A percentile compares a stretch with the other conserved stretches of the same genome.
Evolutionary conservation across 2,329 filamentous ascomycete genomes (phyloP).

Genomic region (Talaromyces amestolkiae): DNA sequence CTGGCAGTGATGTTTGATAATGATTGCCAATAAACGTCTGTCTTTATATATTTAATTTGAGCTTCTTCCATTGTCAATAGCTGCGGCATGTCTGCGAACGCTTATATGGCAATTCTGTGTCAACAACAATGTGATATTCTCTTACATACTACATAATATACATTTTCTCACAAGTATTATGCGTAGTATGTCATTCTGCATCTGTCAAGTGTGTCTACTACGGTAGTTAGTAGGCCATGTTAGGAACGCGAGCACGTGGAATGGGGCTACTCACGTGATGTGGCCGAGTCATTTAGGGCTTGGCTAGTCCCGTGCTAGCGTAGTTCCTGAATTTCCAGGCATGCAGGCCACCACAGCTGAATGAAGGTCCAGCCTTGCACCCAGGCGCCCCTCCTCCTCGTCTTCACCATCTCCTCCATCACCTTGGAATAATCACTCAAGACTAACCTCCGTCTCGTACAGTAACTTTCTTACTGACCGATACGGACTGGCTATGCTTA

Average conservation of each 20-base stretch:
- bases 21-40: background rate
- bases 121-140: background rate
- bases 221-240: background rate
- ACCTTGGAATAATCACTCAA: background rate
- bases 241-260: background rate
- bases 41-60: background rate
- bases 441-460: background rate
- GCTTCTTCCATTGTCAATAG: background rate
- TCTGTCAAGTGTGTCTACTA: background rate
- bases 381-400: background rate
- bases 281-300: background rate
- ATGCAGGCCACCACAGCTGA: background rate
- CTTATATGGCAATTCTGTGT: background rate
- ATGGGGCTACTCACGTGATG: background rate
- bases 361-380: background rate
- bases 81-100: background rate
- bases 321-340: background rate
- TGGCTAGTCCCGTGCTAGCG: background rate
- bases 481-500: background rate
- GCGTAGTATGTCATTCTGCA: background rate
- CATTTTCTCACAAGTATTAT: background rate
- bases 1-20: constrained; percentile 81
- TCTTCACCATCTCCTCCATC: background rate
- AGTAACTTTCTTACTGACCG: constrained; percentile 3
- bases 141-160: background rate